Percentiles rank a stretch among this genome's conserved stretches.
These are phyloP conservation scores for Flaveria sonorensis DNA, from an alignment of 129 eudicot genomes.

Conservation along the genomic window DNA sequence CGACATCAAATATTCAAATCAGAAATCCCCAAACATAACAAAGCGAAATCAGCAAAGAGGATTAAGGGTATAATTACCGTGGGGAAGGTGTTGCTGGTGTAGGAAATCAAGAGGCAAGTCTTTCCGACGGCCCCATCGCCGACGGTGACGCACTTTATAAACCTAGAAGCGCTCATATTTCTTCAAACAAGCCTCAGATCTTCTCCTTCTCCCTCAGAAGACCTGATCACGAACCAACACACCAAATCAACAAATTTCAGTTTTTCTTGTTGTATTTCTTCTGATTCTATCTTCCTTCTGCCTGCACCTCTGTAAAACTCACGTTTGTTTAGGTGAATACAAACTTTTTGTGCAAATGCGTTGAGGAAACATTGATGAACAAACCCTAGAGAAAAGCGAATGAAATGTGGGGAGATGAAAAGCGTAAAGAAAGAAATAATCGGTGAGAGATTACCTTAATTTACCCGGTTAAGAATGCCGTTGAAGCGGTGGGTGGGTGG, in stretches of 20 bases:
- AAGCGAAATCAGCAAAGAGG: neutral
- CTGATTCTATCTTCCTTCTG: neutral
- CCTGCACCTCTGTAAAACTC: neutral
- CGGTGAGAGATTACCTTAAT: constrained; percentile 29
- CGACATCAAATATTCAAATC: neutral
- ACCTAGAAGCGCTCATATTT: constrained; percentile 92
- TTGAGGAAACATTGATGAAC: constrained; percentile 22
- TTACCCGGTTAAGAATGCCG: constrained; percentile 69
- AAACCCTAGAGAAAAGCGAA: constrained; percentile 38
- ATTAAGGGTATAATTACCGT: constrained; percentile 51
- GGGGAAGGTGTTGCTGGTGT: constrained; percentile 99
- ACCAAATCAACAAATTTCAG: constrained; percentile 7
- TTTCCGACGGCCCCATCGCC: constrained; percentile 99
- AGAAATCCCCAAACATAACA: neutral
- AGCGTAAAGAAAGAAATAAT: constrained; percentile 20
- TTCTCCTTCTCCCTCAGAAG: constrained; percentile 45
- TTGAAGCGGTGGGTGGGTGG: constrained; percentile 61
- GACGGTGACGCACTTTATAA: constrained; percentile 92
- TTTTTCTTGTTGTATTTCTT: neutral
- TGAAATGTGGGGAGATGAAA: constrained; percentile 16
- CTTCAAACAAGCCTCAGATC: constrained; percentile 46
- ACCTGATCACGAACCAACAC: constrained; percentile 42
- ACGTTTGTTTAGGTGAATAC: neutral
- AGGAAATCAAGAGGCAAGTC: constrained; percentile 94
- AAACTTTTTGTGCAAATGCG: neutral